phyloP scores from a whole-genome alignment of 2,329 filamentous ascomycete genomes.

The Mycosphaerella arachidis region DNA sequence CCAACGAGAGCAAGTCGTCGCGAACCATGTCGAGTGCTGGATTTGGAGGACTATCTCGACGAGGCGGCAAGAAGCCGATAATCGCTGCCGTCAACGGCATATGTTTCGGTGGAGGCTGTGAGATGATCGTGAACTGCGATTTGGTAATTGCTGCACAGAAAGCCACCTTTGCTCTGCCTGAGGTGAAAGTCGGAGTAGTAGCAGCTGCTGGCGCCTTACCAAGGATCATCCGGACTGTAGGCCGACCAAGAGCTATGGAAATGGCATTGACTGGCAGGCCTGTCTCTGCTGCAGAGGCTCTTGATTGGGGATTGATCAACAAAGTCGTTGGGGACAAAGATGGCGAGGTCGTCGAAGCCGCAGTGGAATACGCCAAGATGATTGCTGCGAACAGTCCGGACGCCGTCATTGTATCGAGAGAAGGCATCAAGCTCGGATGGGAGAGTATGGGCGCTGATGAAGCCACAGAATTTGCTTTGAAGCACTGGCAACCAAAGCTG shows the following conservation, averaged over 20 bases:
- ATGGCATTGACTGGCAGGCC: slow-evolving; percentile 57
- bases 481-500: slow-evolving; percentile 57
- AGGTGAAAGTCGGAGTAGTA: slow-evolving; percentile 66
- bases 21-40: slow-evolving; percentile 42
- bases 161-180: slow-evolving; percentile 65
- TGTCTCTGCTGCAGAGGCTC: slow-evolving; percentile 57
- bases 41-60: slow-evolving; percentile 63
- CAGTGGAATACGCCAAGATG: slow-evolving; percentile 56
- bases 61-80: slow-evolving; percentile 67
- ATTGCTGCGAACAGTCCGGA: slow-evolving; percentile 65
- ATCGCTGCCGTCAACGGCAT: slow-evolving; percentile 72
- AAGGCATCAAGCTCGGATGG: slow-evolving; percentile 69
- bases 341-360: slow-evolving; percentile 51
- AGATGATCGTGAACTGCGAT: slow-evolving; percentile 70
- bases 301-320: slow-evolving; percentile 67
- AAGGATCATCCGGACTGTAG: slow-evolving; percentile 61
- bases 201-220: slow-evolving; percentile 68
- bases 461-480: slow-evolving; percentile 54
- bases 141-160: slow-evolving; percentile 58
- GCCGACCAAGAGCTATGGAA: slow-evolving; percentile 65
- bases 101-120: slow-evolving; percentile 70
- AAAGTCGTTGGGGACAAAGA: slow-evolving; percentile 46
- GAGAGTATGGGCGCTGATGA: slow-evolving; percentile 62
- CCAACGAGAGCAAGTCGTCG: slow-evolving; percentile 23
- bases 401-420: slow-evolving; percentile 67